Percentiles rank a stretch among this genome's conserved stretches.
phyloP scores from a whole-genome alignment of 1,284 basidiomycete genomes.

The Quambalaria eucalypti region DNA sequence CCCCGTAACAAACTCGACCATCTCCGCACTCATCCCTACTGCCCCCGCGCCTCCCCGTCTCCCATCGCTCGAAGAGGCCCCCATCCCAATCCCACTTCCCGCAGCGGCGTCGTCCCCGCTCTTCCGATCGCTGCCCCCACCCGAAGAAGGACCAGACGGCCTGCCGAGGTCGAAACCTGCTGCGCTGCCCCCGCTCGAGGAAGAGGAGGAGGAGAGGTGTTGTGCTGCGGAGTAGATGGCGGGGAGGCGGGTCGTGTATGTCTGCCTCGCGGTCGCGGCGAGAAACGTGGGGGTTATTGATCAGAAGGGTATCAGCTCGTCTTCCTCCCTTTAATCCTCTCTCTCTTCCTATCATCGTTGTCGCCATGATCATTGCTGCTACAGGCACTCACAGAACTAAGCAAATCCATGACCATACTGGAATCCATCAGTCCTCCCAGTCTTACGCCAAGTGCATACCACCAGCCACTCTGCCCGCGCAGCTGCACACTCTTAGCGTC shows the following conservation, averaged over 20 bases:
- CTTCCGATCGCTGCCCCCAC: too few species aligned
- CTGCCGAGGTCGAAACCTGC: not conserved
- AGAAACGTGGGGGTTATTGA: not conserved
- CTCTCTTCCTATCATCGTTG: too few species aligned
- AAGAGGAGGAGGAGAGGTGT: slow-evolving; percentile 16
- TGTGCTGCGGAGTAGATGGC: slow-evolving; percentile 37
- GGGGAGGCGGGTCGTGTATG: slow-evolving; percentile 29
- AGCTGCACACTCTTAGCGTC: slow-evolving; percentile 33
- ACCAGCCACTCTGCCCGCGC: slow-evolving; percentile 29
- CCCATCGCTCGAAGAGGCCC: too few species aligned
- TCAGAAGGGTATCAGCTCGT: not conserved
- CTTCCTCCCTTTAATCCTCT: not conserved
- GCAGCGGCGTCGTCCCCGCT: too few species aligned
- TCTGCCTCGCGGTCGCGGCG: slow-evolving; percentile 6
- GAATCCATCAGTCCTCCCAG: slow-evolving; percentile 14
- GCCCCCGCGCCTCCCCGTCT: too few species aligned
- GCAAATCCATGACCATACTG: not conserved
- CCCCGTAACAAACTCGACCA: slow-evolving; percentile 32
- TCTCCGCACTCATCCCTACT: slow-evolving; percentile 26
- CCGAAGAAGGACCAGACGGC: too few species aligned
- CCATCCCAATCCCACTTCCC: too few species aligned
- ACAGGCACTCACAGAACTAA: not conserved
- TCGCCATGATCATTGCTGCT: not conserved
- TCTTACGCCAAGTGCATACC: slow-evolving; percentile 40
- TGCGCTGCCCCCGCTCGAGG: not conserved